phyloP scores from a whole-genome alignment of 148 eudicot genomes.

The Suaeda aralocaspica region DNA sequence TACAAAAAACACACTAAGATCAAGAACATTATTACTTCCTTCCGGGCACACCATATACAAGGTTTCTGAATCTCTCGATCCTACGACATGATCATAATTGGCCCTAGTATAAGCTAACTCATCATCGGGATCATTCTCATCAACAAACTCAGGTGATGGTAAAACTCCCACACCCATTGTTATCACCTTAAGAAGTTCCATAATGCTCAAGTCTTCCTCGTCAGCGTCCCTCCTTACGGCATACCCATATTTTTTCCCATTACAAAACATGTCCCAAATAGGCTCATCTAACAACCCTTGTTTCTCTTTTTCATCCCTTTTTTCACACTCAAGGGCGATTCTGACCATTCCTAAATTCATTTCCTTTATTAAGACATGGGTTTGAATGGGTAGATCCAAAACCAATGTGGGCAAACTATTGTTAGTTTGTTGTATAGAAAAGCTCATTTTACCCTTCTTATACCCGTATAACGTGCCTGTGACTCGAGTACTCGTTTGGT shows the following conservation, averaged over 20 bases:
- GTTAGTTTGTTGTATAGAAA: conserved; percentile 27
- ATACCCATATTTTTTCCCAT: conserved; percentile 30
- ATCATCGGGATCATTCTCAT: conserved; percentile 10
- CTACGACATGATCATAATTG: conserved; percentile 27
- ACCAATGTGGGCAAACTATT: conserved; percentile 31
- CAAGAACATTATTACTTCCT: conserved; percentile 22
- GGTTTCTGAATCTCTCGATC: conserved; percentile 27
- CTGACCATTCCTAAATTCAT: conserved; percentile 28
- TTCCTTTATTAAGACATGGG: conserved; percentile 22
- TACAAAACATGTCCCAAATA: conserved; percentile 32
- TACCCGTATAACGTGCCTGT: conserved; percentile 32
- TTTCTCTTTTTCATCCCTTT: conserved; percentile 14
- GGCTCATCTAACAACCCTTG: conserved; percentile 24
- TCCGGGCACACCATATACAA: conserved; percentile 32
- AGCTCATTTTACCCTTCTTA: conserved; percentile 28
- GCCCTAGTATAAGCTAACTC: conserved; percentile 30
- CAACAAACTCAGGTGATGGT: conserved; percentile 1
- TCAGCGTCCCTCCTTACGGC: conserved; percentile 26
- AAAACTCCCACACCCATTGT: conserved; percentile 30
- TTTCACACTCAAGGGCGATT: conserved; percentile 36
- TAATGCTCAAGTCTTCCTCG: conserved; percentile 24
- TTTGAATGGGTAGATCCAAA: conserved; percentile 28
- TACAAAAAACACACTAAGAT: conserved; percentile 31
- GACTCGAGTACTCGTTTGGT: conserved; percentile 16
- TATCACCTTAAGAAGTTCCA: conserved; percentile 32